Percentiles rank a stretch among this genome's conserved stretches.
Conservation (phyloP, 805 yeast genomes). For the Huiozyma sinensis region DNA sequence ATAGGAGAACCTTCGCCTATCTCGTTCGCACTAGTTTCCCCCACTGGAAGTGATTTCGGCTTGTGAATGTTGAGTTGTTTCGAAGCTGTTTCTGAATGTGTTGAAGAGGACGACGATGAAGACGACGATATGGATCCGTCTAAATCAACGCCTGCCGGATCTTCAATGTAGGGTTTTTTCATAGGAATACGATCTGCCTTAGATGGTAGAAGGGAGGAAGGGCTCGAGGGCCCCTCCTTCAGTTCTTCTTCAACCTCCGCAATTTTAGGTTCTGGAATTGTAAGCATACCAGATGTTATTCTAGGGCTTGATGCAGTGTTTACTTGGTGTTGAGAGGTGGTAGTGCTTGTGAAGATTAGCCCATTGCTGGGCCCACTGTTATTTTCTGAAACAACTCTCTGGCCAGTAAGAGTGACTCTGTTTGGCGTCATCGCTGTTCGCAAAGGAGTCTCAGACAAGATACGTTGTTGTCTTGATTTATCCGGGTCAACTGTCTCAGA, state of each 20-base stretch:
- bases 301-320: constrained; percentile 19
- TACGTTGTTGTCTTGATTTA: constrained; percentile 27
- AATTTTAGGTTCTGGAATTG: constrained; percentile 35
- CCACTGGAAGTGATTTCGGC: neutral
- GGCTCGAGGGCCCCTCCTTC: constrained; percentile 31
- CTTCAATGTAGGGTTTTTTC: constrained; percentile 23
- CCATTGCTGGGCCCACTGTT: constrained; percentile 7
- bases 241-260: constrained; percentile 32
- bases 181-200: constrained; percentile 27
- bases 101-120: neutral
- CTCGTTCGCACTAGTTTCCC: neutral
- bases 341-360: constrained; percentile 7
- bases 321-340: neutral
- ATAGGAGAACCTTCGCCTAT: constrained; percentile 1
- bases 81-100: neutral
- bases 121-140: neutral
- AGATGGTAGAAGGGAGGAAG: constrained; percentile 25
- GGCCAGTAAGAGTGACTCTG: constrained; percentile 17
- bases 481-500: constrained; percentile 31
- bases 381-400: constrained; percentile 21
- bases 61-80: neutral
- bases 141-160: constrained; percentile 2
- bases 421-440: constrained; percentile 20
- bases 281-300: constrained; percentile 35
- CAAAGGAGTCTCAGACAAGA: constrained; percentile 26